Base-by-base conservation (phyloP, 208 protist species). In the Crithidia acanthocephali region DNA sequence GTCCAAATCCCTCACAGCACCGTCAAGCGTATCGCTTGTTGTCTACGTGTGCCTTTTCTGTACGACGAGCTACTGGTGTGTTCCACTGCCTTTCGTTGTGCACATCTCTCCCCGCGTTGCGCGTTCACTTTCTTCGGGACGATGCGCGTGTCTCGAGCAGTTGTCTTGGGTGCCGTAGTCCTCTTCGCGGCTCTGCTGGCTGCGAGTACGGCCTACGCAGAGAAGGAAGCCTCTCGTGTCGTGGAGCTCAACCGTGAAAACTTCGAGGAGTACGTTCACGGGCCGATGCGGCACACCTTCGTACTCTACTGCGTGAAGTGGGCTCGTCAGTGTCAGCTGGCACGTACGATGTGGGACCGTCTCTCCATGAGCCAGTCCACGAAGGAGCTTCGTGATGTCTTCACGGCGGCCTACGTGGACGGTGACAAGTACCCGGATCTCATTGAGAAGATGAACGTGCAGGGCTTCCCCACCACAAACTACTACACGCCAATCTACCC, bases 221-320 rank as follows among this genome's bases (percentile, higher is more conserved):
- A 8, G 0, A 37, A 55, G 32, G 72, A 72, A 20, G 72, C 72
- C 11, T 78, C 77, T 0, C 84, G 77, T 35, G 86, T 92, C n/a
- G 80, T 95, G 40, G 58, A 83, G 59, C 71, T 95, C 7, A 92
- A 83, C 7, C 68, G 76, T 15, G 75, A 78, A 10, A 95, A 83
- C 30, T 91, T 91, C 67, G 81, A 91, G 52, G 65, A 67, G 44
- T 83, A 89, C 67, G 76, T 92, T 9, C 69, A 76, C 30, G 79
- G 81, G 20, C 81, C 79, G 5, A 72, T 79, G 59, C 78, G 72
- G 50, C 83, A 92, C 51, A 83, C 84, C 20, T 91, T 92, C 71
- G 85, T 95, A 37, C 73, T 95, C 7, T 95, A 82, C 80, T 95
- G 85, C 68, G 84, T 85, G 3, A 55, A 74, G 56, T 95, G 86